Percentiles rank a stretch among this genome's conserved stretches.
These are phyloP conservation scores for Panus rudis DNA, from an alignment of 768 basidiomycete genomes.

Conservation along the genomic window DNA sequence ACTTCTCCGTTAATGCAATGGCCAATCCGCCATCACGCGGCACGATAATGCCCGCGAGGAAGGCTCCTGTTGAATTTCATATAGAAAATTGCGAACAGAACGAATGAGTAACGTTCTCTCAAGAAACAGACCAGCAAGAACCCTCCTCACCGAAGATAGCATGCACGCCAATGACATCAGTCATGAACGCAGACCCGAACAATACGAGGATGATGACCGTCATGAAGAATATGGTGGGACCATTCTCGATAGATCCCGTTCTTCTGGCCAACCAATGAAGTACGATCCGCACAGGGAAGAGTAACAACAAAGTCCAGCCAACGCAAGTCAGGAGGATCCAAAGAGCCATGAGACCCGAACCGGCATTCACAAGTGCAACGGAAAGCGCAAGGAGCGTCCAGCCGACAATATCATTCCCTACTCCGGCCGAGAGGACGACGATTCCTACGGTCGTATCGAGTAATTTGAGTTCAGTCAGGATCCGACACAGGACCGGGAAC, in stretches of 20 bases:
- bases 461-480: conserved; percentile 86
- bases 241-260: conserved; percentile 76
- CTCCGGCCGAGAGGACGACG: conserved; percentile 87
- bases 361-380: conserved; percentile 88
- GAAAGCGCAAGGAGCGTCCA: conserved; percentile 88
- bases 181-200: conserved; percentile 88
- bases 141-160: conserved; percentile 75
- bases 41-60: conserved; percentile 73
- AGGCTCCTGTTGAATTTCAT: conserved; percentile 46
- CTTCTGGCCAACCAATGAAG: conserved; percentile 68
- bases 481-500: conserved; percentile 80
- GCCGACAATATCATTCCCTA: conserved; percentile 70
- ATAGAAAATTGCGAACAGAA: neutral
- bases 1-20: conserved; percentile 83
- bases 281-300: conserved; percentile 54
- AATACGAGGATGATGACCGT: conserved; percentile 72
- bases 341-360: conserved; percentile 73
- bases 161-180: conserved; percentile 87
- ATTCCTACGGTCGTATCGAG: conserved; percentile 90
- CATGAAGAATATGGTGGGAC: conserved; percentile 88
- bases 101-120: neutral
- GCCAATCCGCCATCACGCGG: conserved; percentile 86
- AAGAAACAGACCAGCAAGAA: neutral
- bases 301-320: conserved; percentile 72
- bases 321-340: conserved; percentile 78